These are phyloP conservation scores for Paramecium octaurelia DNA, from an alignment of 73 alveolate genomes.

Conservation along the genomic window DNA sequence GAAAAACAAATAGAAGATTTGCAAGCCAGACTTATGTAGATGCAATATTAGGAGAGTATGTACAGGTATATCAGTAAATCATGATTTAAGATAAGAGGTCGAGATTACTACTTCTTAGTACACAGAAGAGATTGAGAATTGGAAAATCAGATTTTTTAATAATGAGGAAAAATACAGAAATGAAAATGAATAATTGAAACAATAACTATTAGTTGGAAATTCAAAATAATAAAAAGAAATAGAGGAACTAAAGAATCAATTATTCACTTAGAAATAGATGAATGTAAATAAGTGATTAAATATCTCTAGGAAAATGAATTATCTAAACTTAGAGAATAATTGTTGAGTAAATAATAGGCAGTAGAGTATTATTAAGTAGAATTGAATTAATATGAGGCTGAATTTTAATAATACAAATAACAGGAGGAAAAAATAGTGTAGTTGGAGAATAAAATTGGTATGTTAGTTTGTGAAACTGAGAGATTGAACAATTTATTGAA, in stretches of 20 bases:
- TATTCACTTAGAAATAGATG: not conserved
- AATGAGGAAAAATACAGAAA: not conserved
- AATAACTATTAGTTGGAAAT: conserved; percentile 20
- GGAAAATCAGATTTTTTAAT: not conserved
- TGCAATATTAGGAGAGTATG: not conserved
- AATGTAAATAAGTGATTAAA: not conserved
- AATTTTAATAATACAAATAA: not conserved
- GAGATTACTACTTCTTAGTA: conserved; percentile 1
- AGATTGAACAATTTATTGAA: conserved; percentile 12
- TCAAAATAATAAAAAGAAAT: conserved; percentile 13
- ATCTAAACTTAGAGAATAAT: not conserved
- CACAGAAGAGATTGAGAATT: not conserved
- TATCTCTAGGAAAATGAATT: not conserved
- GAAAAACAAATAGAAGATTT: conserved; percentile 48
- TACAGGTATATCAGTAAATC: not conserved
- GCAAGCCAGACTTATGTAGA: not conserved
- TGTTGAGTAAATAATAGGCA: not conserved
- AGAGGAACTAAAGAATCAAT: not conserved
- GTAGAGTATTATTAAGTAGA: conserved; percentile 5
- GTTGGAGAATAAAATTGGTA: not conserved
- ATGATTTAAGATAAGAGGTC: not conserved
- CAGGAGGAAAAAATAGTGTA: not conserved
- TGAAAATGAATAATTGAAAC: not conserved
- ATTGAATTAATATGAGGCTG: not conserved
- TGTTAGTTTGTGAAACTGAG: conserved; percentile 33